These are phyloP conservation scores for Pseudopithomyces chartarum DNA, from an alignment of 2,329 filamentous ascomycete species.

Conservation along the genomic window DNA sequence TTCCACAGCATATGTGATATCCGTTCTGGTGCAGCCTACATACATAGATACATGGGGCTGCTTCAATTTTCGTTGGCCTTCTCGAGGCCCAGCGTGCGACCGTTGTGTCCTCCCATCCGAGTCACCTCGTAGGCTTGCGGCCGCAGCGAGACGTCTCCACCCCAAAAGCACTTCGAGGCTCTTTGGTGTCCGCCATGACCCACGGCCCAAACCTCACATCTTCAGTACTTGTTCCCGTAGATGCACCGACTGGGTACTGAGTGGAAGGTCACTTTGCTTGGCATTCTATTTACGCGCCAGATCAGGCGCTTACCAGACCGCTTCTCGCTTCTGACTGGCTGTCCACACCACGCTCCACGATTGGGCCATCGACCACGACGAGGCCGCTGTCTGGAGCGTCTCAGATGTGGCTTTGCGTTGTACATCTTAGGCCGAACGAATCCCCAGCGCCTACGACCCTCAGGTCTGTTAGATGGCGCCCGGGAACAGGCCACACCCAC, in stretches of 20 bases:
- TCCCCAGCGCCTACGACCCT: slow-evolving; percentile 44
- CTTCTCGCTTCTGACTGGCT: slow-evolving; percentile 34
- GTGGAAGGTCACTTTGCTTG: background rate
- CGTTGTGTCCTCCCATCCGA: too few relatives aligned
- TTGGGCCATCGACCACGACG: slow-evolving; percentile 34
- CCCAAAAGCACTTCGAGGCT: too few relatives aligned
- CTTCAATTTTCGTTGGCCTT: background rate
- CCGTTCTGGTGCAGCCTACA: background rate
- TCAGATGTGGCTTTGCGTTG: slow-evolving; percentile 40
- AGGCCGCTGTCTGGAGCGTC: slow-evolving; percentile 39
- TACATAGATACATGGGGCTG: background rate
- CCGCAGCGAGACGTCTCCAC: too few relatives aligned
- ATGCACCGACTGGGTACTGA: too few relatives aligned
- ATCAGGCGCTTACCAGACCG: slow-evolving; percentile 29
- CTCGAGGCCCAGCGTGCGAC: background rate
- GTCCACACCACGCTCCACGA: slow-evolving; percentile 20
- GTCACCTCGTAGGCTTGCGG: too few relatives aligned
- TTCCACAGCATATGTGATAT: background rate
- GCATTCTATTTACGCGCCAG: slow-evolving; percentile 28
- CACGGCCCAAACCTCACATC: too few relatives aligned
- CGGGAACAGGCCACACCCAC: slow-evolving; percentile 30
- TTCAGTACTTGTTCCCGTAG: too few relatives aligned
- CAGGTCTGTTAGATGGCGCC: slow-evolving; percentile 39
- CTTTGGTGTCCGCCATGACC: too few relatives aligned
- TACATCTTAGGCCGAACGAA: slow-evolving; percentile 42